A percentile compares a stretch with the other conserved stretches of the same genome.
These are phyloP conservation scores for Boletus rubescentipes DNA, from an alignment of 768 basidiomycete genomes.

Conservation along the genomic window DNA sequence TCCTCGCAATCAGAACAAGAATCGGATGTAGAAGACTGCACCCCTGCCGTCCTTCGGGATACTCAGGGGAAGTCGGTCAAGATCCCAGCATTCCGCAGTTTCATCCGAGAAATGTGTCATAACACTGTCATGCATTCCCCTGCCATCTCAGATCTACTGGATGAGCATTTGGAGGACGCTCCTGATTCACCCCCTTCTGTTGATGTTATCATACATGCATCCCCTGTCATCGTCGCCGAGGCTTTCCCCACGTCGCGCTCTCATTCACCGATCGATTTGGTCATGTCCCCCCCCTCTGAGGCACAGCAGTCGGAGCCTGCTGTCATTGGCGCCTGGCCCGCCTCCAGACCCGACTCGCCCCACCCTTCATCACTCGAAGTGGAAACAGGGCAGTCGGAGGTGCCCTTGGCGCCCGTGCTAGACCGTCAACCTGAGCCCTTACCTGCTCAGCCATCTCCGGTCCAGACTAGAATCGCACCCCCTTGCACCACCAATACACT, in stretches of 20 bases:
- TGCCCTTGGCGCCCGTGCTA: background rate
- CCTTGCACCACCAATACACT: conserved; percentile 6
- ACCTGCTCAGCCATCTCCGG: background rate
- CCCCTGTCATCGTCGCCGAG: conserved; percentile 21
- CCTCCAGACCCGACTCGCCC: conserved; percentile 37
- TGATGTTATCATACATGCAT: conserved; percentile 3
- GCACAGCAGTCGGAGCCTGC: conserved; percentile 34
- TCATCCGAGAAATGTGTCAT: conserved; percentile 30
- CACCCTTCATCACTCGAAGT: conserved; percentile 14
- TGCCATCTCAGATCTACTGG: conserved; percentile 6
- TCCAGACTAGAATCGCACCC: conserved; percentile 15
- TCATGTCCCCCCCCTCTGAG: conserved; percentile 32
- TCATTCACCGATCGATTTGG: conserved; percentile 49
- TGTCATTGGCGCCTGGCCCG: conserved; percentile 46
- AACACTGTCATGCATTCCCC: conserved; percentile 10
- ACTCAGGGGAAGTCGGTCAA: conserved; percentile 23
- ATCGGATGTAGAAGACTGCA: conserved; percentile 55
- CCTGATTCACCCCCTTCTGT: conserved; percentile 7
- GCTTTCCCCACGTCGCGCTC: conserved; percentile 35
- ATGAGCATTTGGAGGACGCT: conserved; percentile 10
- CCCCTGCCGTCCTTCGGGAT: conserved; percentile 15
- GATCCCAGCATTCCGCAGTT: conserved; percentile 33
- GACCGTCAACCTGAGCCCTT: conserved; percentile 6
- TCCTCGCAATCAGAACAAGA: conserved; percentile 36
- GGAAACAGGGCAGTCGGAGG: conserved; percentile 13